phyloP scores from a whole-genome alignment of 192 early-diverging fungal genomes.

The Ramicandelaber brevisporus region DNA sequence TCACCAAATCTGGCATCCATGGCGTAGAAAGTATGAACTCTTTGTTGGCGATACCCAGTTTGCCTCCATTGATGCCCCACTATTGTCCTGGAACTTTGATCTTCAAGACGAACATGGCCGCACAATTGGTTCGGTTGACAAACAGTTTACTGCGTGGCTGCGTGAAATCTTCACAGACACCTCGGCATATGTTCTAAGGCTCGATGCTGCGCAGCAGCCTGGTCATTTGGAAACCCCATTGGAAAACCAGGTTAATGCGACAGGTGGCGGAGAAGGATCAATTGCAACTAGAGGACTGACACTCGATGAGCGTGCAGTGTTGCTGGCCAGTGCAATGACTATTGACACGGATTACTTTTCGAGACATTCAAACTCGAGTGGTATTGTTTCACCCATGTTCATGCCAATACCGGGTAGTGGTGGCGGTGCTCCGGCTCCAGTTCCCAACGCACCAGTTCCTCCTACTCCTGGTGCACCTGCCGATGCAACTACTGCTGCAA shows the following conservation, averaged over 20 bases:
- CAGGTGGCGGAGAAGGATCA: too few relatives aligned
- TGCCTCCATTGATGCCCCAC: conserved; percentile 31
- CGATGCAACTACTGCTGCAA: too few relatives aligned
- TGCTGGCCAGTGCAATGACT: conserved; percentile 46
- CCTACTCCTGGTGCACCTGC: too few relatives aligned
- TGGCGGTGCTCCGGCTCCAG: not conserved
- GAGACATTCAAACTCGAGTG: conserved; percentile 24
- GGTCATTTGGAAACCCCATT: too few relatives aligned
- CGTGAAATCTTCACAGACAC: conserved; percentile 4
- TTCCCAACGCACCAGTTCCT: too few relatives aligned
- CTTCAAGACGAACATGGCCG: conserved; percentile 12
- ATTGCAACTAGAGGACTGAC: conserved; percentile 20
- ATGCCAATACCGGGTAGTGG: not conserved
- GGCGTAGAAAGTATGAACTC: conserved; percentile 50
- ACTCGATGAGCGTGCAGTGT: conserved; percentile 50
- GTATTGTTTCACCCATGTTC: conserved; percentile 2
- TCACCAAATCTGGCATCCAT: conserved; percentile 52
- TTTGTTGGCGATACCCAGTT: conserved; percentile 31
- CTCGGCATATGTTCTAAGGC: not conserved
- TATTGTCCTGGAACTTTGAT: conserved; percentile 50
- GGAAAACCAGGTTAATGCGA: too few relatives aligned
- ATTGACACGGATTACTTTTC: conserved; percentile 67
- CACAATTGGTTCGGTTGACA: conserved; percentile 1
- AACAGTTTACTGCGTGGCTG: conserved; percentile 1
- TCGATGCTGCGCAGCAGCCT: conserved; percentile 5